phyloP scores from a whole-genome alignment of 2,329 filamentous ascomycete genomes.

The Calonectria honghensis region DNA sequence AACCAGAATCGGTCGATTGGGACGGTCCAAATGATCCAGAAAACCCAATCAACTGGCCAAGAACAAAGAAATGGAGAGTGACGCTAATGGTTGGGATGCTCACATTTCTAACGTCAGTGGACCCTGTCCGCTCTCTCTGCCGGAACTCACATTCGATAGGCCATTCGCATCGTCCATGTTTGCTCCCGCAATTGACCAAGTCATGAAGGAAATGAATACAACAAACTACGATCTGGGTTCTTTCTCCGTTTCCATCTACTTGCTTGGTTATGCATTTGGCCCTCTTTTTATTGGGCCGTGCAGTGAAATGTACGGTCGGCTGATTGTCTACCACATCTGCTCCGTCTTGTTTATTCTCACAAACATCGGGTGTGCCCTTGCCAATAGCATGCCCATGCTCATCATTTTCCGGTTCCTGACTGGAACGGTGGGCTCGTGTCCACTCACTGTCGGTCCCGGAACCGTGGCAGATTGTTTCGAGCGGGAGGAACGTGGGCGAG shows the following conservation, averaged over 20 bases:
- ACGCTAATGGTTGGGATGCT: constrained; percentile 36
- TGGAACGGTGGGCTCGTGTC: constrained; percentile 73
- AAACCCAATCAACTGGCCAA: constrained; percentile 42
- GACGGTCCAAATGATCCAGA: constrained; percentile 41
- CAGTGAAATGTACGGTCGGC: constrained; percentile 69
- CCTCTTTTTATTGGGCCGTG: constrained; percentile 68
- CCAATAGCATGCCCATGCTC: constrained; percentile 67
- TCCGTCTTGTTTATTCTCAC: constrained; percentile 54
- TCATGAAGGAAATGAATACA: constrained; percentile 39
- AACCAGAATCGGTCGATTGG: constrained; percentile 30
- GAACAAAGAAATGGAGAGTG: constrained; percentile 41
- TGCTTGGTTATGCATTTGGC: constrained; percentile 71
- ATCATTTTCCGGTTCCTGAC: constrained; percentile 77
- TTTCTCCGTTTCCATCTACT: constrained; percentile 50
- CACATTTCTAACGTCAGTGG: constrained; percentile 40
- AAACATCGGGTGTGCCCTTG: constrained; percentile 39
- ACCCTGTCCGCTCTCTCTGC: background rate
- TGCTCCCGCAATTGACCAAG: constrained; percentile 39
- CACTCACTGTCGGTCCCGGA: constrained; percentile 76
- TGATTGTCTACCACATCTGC: constrained; percentile 65
- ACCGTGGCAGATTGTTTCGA: constrained; percentile 73
- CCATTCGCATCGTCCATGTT: constrained; percentile 46
- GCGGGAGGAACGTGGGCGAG: constrained; percentile 66
- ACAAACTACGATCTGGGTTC: constrained; percentile 48
- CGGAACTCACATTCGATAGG: constrained; percentile 4